A percentile compares a stretch with the other conserved stretches of the same genome.
These are phyloP conservation scores for Mycena epipterygia DNA, from an alignment of 768 basidiomycete genomes.

Conservation along the genomic window DNA sequence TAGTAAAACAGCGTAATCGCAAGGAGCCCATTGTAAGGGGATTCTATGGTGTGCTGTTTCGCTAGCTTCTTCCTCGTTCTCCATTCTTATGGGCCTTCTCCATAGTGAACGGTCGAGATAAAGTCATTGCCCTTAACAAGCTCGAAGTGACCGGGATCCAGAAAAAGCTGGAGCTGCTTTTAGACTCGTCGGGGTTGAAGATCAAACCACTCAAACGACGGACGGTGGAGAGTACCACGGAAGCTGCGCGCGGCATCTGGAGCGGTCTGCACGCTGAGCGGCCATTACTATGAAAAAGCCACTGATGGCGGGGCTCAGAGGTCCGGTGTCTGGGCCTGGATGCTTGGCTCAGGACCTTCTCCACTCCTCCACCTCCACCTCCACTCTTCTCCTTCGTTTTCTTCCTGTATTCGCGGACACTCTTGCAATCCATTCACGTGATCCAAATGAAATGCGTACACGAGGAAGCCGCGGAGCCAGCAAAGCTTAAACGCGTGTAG, in stretches of 20 bases:
- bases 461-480: slow-evolving; percentile 54
- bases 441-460: slow-evolving; percentile 54
- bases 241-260: slow-evolving; percentile 91
- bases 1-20: slow-evolving; percentile 68
- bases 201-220: slow-evolving; percentile 85
- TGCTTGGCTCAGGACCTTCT: slow-evolving; percentile 30
- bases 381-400: slow-evolving; percentile 39
- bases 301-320: slow-evolving; percentile 32
- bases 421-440: slow-evolving; percentile 45
- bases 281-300: slow-evolving; percentile 57
- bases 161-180: slow-evolving; percentile 84
- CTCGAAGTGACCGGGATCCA: slow-evolving; percentile 82
- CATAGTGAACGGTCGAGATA: slow-evolving; percentile 88
- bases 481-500: slow-evolving; percentile 30
- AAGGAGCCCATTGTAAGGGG: slow-evolving; percentile 82
- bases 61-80: slow-evolving; percentile 27
- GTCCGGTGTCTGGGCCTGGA: slow-evolving; percentile 31
- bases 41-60: slow-evolving; percentile 75
- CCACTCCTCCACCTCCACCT: slow-evolving; percentile 6
- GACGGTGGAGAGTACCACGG: slow-evolving; percentile 82
- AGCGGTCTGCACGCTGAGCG: slow-evolving; percentile 87
- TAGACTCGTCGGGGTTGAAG: slow-evolving; percentile 90
- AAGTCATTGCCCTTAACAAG: slow-evolving; percentile 85
- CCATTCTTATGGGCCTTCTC: slow-evolving; percentile 38
- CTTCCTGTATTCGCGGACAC: slow-evolving; percentile 48